Evolutionary conservation across 176 grass and related monocot species (phyloP), one percentile per base, ranked within the genome.

Genomic region (Canna indica): DNA sequence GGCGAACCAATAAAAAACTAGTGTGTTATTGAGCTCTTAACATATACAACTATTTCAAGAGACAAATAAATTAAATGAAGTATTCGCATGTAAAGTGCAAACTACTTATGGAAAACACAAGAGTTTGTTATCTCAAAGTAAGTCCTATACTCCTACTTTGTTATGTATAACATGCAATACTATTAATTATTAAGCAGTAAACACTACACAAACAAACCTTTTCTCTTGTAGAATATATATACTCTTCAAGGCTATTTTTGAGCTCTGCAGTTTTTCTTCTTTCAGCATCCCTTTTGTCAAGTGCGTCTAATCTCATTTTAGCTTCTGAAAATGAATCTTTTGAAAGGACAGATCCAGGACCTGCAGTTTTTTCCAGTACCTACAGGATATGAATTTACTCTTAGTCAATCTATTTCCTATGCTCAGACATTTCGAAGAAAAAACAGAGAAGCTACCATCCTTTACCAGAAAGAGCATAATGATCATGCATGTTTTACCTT

Each of bases 161-260:
- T n/a, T 13, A 60, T 60, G 0, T 9, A 15, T 30, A 60, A 15
- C 26, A 60, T 3, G 50, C 6, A 5, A 4, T 54, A 30, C 1
- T 27, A 14, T 1, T 60, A 15, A 31, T n/a, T 30, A 60, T 60
- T 28, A 30, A 25, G 16, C 38, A 44, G 8, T 9, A 20, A 46
- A 61, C 18, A 74, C 15, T 67, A 50, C 36, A 74, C 9, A 7
- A n/a, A n/a, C 63, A 25, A 38, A 66, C 95, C 95, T 99, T 99
- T 72, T 99, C 95, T 71, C 88, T 99, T 80, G 85, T 99, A 50
- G 90, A 90, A 76, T 99, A 99, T 84, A 86, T 99, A 75, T 94
- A 99, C 53, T 82, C 91, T 62, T 99, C 95, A 22, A 99, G 81
- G 77, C 67, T 89, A 76, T 99, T 99, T 81, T 99, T 99, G 15